These are phyloP conservation scores for Allium cepa DNA, from an alignment of 106 monocot genomes.

Conservation along the genomic window DNA sequence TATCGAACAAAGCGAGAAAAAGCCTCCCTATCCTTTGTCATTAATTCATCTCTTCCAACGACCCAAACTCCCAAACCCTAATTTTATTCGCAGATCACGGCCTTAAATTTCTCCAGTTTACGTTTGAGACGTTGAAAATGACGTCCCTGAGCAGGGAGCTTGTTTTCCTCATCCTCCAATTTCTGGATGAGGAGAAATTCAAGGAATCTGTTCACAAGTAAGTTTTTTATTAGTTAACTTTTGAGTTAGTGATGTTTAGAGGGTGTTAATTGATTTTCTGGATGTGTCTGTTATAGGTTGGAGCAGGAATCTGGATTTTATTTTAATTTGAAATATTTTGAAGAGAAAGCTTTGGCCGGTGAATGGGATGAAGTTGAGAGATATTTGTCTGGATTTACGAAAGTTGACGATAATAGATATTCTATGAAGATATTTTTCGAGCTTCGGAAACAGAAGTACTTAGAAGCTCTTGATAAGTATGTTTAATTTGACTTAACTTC, in stretches of 20 bases:
- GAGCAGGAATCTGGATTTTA: conserved; percentile 88
- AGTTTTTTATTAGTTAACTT: conserved; percentile 9
- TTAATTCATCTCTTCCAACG: neutral
- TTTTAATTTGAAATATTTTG: conserved; percentile 97
- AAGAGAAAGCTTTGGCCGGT: conserved; percentile 79
- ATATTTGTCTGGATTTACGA: conserved; percentile 85
- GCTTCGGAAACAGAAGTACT: conserved; percentile 96
- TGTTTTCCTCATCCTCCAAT: conserved; percentile 97
- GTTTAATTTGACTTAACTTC: neutral
- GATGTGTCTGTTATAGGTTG: neutral
- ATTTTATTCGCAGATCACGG: conserved; percentile 10
- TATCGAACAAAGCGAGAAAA: conserved; percentile 60
- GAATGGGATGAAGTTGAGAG: conserved; percentile 97
- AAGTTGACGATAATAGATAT: conserved; percentile 68
- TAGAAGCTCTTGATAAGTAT: conserved; percentile 90
- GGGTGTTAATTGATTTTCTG: too few species aligned
- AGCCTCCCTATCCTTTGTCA: conserved; percentile 6
- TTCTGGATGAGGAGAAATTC: conserved; percentile 97
- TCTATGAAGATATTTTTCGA: conserved; percentile 99
- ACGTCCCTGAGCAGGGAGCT: conserved; percentile 97
- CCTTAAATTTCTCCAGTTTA: neutral
- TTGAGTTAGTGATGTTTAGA: too few species aligned
- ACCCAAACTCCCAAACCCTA: neutral
- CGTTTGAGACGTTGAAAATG: conserved; percentile 28
- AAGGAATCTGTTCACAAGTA: conserved; percentile 98